Base-by-base conservation (phyloP, 371 early-diverging fungal species). In the Mucor mucedo region DNA sequence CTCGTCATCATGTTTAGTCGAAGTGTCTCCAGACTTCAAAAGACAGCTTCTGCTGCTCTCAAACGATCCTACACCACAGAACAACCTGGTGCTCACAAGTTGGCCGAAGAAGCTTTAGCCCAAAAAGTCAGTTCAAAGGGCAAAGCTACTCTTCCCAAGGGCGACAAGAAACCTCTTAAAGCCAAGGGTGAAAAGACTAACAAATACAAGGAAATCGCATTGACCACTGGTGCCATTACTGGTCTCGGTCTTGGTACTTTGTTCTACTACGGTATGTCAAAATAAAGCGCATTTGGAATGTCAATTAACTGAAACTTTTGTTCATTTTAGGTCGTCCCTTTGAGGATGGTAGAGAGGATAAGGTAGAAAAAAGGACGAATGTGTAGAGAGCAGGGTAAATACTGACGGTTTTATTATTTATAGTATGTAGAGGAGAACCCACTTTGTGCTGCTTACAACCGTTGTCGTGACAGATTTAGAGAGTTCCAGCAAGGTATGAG, bases 91-190 rank as follows among this genome's bases (percentile, higher is more conserved):
- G 58, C 72, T 39, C 69, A 66, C 49, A 71, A 67, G 30, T 67
- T 84, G 13, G 79, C 80, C 30, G 77, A 78, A 41, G 82, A 84
- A 66, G 82, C 72, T 30, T 72, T 84, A 7, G 78, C 84, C 11
- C 76, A 78, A 63, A 82, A 82, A 57, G 69, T 72, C 14, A 76
- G 79, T 33, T 58, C 35, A 13, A 71, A 61, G 16, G 39, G 61
- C 29, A 73, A 67, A 59, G 66, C 80, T 27, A 81, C 82, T n/a
- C 68, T 72, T 7, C 84, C 82, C 38, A 84, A 84, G 56, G 77
- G 84, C 45, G 77, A 81, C 59, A 80, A 77, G 65, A 84, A 84
- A 65, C 84, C 82, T 33, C 69, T 72, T 1, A 84, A 82, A 66
- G 74, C 66, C 1, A 58, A 66, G 41, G 69, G 67, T 2, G 60